These are phyloP conservation scores for Zygosaccharomyces sapae DNA, from an alignment of 1,139 yeast genomes.

Conservation along the genomic window DNA sequence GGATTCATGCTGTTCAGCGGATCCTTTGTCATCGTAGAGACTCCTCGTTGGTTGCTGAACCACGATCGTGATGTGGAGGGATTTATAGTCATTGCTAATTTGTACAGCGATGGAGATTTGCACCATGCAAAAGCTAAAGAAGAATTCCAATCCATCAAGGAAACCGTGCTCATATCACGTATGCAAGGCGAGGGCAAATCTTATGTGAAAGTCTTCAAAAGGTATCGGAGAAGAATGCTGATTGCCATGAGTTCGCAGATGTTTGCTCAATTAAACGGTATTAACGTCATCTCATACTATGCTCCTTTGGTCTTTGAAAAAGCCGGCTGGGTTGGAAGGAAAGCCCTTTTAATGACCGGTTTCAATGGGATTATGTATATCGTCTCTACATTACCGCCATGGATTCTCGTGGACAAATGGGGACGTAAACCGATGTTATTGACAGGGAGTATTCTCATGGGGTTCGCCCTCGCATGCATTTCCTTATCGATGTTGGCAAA, in stretches of 20 bases:
- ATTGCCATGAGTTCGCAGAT: conserved; percentile 88
- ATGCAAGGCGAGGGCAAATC: conserved; percentile 68
- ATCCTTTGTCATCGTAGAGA: conserved; percentile 72
- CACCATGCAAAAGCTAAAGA: conserved; percentile 53
- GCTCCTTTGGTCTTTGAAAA: conserved; percentile 92
- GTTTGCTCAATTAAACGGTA: conserved; percentile 91
- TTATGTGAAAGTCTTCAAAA: conserved; percentile 63
- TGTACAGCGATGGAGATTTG: conserved; percentile 64
- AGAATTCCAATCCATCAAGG: conserved; percentile 75
- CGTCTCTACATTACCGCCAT: conserved; percentile 76
- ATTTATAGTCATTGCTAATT: conserved; percentile 71
- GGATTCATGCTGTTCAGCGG: conserved; percentile 69
- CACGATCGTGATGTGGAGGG: conserved; percentile 90
- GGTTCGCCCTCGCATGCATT: conserved; percentile 58
- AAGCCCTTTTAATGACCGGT: conserved; percentile 92
- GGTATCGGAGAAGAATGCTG: conserved; percentile 71
- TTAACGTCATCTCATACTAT: conserved; percentile 85
- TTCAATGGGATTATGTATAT: conserved; percentile 74
- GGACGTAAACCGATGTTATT: conserved; percentile 80
- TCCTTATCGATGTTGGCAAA: conserved; percentile 62
- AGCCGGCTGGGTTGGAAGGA: conserved; percentile 90
- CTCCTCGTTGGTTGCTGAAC: conserved; percentile 86
- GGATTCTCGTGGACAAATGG: conserved; percentile 88
- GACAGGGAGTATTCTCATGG: conserved; percentile 78
- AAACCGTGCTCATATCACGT: conserved; percentile 67